Evolutionary conservation across 345 rosid genomes (phyloP), one percentile per base, ranked within the genome.

Genomic region (Nephelium lappaceum): DNA sequence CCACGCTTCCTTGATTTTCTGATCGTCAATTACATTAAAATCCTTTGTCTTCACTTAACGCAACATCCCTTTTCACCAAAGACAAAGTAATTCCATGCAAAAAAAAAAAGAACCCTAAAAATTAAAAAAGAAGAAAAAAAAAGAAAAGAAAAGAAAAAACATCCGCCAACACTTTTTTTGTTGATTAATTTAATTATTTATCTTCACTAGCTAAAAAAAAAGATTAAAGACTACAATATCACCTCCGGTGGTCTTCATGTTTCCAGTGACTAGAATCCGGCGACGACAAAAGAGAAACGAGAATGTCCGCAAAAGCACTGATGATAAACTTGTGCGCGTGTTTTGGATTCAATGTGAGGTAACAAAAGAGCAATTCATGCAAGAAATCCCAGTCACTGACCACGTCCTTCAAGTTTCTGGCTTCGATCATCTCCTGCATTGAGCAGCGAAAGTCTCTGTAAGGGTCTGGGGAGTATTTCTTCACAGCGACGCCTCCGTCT

Each of bases 341-440:
- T 77, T 88, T 81, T 6, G 96, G 93, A 77, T 95, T 95, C 75
- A 95, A 85, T 0, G 82, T 73, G 41, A 95, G 89, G 72, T 93
- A 95, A 80, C 98, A 92, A 25, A 89, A 81, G 6, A 95, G 86
- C 80, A 95, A 58, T 71, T 95, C 93, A 11, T 93, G 89, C 69
- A 93, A 86, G 77, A 89, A 93, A 7, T 89, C 94, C 91, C 92
- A 87, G 25, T 95, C 84, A 14, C 62, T 81, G 72, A 61, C 81
- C 71, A 83, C 87, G 78, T 92, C 93, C 36, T 57, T 77, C 18
- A 74, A 14, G 61, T 84, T 86, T 79, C 93, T 88, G 5, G 98
- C 93, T 79, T 92, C 95, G 1, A 95, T 87, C 99, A 95, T 95
- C 81, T 92, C 98, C 66, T 82, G 87, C 98, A 93, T 95, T 62